Evolutionary conservation across 106 monocot species (phyloP).

Genomic region (Narthecium ossifragum): DNA sequence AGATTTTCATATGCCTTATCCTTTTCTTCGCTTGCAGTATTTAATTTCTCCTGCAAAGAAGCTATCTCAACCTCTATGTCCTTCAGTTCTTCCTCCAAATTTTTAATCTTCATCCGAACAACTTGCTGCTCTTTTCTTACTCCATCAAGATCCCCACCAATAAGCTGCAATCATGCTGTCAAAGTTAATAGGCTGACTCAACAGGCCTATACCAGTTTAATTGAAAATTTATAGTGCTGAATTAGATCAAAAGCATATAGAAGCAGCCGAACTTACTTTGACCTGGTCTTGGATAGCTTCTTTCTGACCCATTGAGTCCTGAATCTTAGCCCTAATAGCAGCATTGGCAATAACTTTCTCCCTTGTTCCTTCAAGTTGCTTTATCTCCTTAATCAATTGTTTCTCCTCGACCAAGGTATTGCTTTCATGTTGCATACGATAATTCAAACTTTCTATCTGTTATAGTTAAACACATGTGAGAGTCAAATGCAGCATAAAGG

Average conservation of each 20-base stretch:
- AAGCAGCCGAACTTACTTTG: slow-evolving; percentile 50
- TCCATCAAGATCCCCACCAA: slow-evolving; percentile 63
- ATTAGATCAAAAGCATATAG: not conserved
- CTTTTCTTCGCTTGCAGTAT: slow-evolving; percentile 29
- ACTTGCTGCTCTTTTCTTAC: slow-evolving; percentile 69
- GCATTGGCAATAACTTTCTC: slow-evolving; percentile 69
- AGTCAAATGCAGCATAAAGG: slow-evolving; percentile 6
- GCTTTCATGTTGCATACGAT: slow-evolving; percentile 87
- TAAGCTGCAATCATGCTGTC: slow-evolving; percentile 32
- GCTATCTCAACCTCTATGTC: slow-evolving; percentile 40
- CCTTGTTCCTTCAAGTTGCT: slow-evolving; percentile 79
- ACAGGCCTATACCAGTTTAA: not conserved
- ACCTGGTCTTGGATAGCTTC: slow-evolving; percentile 71
- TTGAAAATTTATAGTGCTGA: too few species aligned
- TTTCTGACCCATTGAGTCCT: slow-evolving; percentile 53
- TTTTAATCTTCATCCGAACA: slow-evolving; percentile 52
- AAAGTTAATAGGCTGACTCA: not conserved
- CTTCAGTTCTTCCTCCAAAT: slow-evolving; percentile 59
- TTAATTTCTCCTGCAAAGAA: slow-evolving; percentile 50
- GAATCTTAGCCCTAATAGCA: slow-evolving; percentile 55
- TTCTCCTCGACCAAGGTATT: slow-evolving; percentile 83
- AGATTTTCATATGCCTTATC: slow-evolving; percentile 62
- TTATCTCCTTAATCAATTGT: slow-evolving; percentile 81
- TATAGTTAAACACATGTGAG: slow-evolving; percentile 1
- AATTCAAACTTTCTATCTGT: slow-evolving; percentile 78